Evolutionary conservation across 2,329 filamentous ascomycete species (phyloP).

Genomic region (Zymoseptoria passerinii): DNA sequence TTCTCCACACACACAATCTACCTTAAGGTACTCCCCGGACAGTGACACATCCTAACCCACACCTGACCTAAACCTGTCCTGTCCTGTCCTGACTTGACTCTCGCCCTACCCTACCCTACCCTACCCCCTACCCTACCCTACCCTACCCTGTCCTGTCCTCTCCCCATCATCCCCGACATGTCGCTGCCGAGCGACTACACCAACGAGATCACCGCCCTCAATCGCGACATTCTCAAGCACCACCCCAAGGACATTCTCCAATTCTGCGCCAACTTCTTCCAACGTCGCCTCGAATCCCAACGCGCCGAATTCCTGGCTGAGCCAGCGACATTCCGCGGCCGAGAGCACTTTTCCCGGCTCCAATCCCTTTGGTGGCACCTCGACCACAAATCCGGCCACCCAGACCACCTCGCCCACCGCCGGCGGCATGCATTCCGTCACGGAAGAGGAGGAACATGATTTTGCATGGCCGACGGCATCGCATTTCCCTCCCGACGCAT

Average conservation of each 20-base stretch:
- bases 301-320: constrained; percentile 48
- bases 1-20: no score
- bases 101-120: background rate
- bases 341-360: constrained; percentile 67
- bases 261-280: constrained; percentile 63
- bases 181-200: constrained; percentile 48
- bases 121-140: background rate
- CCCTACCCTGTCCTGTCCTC: background rate
- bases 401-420: constrained; percentile 25
- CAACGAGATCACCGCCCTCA: constrained; percentile 56
- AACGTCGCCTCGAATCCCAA: constrained; percentile 56
- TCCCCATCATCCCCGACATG: constrained; percentile 11
- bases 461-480: constrained; percentile 63
- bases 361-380: constrained; percentile 61
- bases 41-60: no score
- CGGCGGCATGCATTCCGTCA: constrained; percentile 52
- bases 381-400: constrained; percentile 33
- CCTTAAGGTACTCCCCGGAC: no score
- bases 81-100: background rate
- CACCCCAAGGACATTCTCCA: constrained; percentile 58
- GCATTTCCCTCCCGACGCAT: constrained; percentile 40
- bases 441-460: constrained; percentile 74
- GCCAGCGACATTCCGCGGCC: constrained; percentile 46
- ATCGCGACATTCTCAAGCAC: constrained; percentile 51
- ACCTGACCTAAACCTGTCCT: no score